Evolutionary conservation across 306 rosid species (phyloP).

Genomic region (Cicer arietinum): DNA sequence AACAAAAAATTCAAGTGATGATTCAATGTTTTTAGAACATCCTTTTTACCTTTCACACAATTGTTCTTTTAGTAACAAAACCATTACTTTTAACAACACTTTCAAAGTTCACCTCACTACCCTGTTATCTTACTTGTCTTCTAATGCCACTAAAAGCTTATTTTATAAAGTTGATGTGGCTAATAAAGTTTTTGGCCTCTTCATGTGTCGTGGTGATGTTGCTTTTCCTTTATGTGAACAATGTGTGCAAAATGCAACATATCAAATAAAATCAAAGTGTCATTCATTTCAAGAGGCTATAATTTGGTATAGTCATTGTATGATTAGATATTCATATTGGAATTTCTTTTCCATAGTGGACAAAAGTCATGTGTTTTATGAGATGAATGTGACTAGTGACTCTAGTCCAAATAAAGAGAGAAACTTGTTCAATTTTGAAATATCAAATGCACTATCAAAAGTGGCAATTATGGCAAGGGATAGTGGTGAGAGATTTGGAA

Average conservation of each 20-base stretch:
- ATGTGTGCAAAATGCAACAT: slow-evolving; percentile 23
- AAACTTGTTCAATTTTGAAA: background rate
- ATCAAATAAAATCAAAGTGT: background rate
- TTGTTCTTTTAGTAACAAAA: slow-evolving; percentile 16
- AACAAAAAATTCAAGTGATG: background rate
- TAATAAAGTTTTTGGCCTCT: slow-evolving; percentile 18
- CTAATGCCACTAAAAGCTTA: slow-evolving; percentile 12
- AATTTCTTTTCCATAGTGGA: background rate
- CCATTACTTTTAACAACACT: background rate
- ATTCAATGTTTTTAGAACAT: background rate
- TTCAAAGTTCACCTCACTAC: background rate
- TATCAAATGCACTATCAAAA: background rate
- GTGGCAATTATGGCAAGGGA: background rate
- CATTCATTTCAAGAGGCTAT: background rate
- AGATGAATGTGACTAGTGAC: slow-evolving; percentile 1
- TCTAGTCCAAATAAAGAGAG: background rate
- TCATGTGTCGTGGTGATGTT: slow-evolving; percentile 46
- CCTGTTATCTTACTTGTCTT: slow-evolving; percentile 39
- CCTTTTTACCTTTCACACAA: slow-evolving; percentile 18
- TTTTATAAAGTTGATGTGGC: background rate
- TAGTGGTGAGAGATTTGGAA: background rate
- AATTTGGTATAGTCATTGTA: slow-evolving; percentile 40
- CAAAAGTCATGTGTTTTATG: background rate
- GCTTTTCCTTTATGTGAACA: background rate
- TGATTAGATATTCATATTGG: slow-evolving; percentile 34